A percentile compares a stretch with the other conserved stretches of the same genome.
These are phyloP conservation scores for Naematelia encephala DNA, from an alignment of 768 basidiomycete species.

Conservation along the genomic window DNA sequence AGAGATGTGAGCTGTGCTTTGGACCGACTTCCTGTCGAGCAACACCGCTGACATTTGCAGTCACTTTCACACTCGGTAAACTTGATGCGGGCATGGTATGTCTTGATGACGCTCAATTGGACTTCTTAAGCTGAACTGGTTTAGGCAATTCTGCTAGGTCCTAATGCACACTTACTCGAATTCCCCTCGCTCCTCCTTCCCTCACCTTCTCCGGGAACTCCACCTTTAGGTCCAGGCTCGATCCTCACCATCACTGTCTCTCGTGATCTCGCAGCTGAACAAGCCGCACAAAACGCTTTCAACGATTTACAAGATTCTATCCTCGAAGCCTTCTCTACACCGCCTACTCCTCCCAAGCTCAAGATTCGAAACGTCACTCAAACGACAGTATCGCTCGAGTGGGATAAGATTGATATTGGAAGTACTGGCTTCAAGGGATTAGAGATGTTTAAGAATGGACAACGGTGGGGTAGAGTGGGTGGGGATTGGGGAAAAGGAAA, in stretches of 20 bases:
- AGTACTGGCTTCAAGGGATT: slow-evolving; percentile 80
- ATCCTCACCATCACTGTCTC: slow-evolving; percentile 96
- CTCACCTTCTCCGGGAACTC: slow-evolving; percentile 45
- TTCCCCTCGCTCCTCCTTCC: slow-evolving; percentile 94
- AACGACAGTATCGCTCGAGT: slow-evolving; percentile 94
- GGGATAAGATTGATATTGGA: slow-evolving; percentile 80
- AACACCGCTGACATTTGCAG: slow-evolving; percentile 22
- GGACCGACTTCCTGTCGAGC: too few species aligned
- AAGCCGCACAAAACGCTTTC: slow-evolving; percentile 74
- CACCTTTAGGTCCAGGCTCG: slow-evolving; percentile 86
- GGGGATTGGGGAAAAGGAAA: slow-evolving; percentile 65
- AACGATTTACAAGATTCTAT: slow-evolving; percentile 80
- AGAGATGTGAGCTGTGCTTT: slow-evolving; percentile 37
- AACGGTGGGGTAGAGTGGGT: slow-evolving; percentile 63
- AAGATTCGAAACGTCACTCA: slow-evolving; percentile 92
- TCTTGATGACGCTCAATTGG: slow-evolving; percentile 3
- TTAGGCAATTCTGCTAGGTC: slow-evolving; percentile 67
- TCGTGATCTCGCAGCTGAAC: slow-evolving; percentile 80
- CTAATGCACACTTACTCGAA: slow-evolving; percentile 92
- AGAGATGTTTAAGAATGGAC: slow-evolving; percentile 87
- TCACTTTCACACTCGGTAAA: slow-evolving; percentile 84
- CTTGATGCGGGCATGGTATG: slow-evolving; percentile 72
- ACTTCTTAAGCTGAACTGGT: slow-evolving; percentile 25
- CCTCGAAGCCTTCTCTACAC: slow-evolving; percentile 66
- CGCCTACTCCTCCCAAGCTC: slow-evolving; percentile 71